Evolutionary conservation across 108 stramenopile genomes (phyloP), one percentile per base, ranked within the genome.

Genomic region (Cyclostephanos invisitatus): DNA sequence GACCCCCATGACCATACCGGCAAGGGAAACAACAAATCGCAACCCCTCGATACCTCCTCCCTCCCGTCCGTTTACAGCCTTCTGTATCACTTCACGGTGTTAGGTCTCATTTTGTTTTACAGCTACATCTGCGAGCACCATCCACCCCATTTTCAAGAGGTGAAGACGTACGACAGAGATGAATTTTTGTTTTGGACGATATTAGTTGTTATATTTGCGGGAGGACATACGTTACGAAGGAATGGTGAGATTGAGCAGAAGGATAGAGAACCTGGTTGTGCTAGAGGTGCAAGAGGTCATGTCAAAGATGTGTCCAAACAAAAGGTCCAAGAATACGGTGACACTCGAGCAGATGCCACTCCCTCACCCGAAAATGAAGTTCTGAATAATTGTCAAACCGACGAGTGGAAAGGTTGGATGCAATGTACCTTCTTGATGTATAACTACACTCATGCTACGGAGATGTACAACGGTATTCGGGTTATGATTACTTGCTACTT

Each of bases 371-470:
- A 76, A 35, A 86, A 87, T 46, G 90, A 91, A 61, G 76, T 98
- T 22, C 82, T 98, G 17, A 97, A 97, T 84, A 88, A 97, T 59
- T 87, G 98, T 73, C 98, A 99, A 76, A 99, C 98, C 0, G 97
- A 98, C 69, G 98, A 99, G 75, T 99, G 98, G 98, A 99, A 99
- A 68, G 94, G 90, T 46, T 94, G 93, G 93, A 99, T 99, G 98
- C 97, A 98, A 84, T 96, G 95, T 72, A 94, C 96, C 74, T 98
- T 99, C 73, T 75, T 99, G 42, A 82, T 98, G 12, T 99, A 98
- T 84, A 97, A 99, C 65, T 99, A 99, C 84, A 97, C 95, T 80
- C 88, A 94, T 62, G 97, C 97, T 3, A 93, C 83, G 70, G 93
- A 97, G 72, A 87, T 97, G 21, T 98, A 98, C 90, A 99, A 98